Evolutionary conservation across 2,329 filamentous ascomycete genomes (phyloP), one percentile per base, ranked within the genome.

Genomic region (Botrytis fragariae): DNA sequence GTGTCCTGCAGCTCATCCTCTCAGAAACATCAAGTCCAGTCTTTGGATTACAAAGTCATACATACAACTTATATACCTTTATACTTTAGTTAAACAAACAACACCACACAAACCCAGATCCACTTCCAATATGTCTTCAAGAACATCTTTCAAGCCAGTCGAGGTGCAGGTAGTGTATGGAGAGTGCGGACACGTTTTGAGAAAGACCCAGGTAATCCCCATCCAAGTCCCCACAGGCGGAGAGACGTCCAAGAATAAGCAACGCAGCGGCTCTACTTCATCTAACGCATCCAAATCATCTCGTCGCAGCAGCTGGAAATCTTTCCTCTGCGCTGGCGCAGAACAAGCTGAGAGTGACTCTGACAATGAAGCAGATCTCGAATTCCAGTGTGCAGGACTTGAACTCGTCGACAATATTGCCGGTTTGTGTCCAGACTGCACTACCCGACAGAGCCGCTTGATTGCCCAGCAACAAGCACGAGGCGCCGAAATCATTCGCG

Each of bases 261-360:
- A 69, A 37, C 35, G 65, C n/a, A 57, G 14, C 48, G 54, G 29
- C 20, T 68, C 64, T 9, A 39, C 32, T 29, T 67, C 64, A 35
- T 67, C 32, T 10, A 54, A n/a, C 48, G 16, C 48, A 54, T 68
- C 48, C 1, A 25, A n/a, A 39, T 54, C 64, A 39, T 68, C 64
- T 32, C 64, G 64, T 39, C 64, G 64, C 64, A 68, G 12, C 65
- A 69, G 65, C 45, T 69, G 65, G 65, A 69, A 59, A 44, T 69
- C 65, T 25, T 32, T 69, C 65, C 48, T 69, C 18, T 69, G 65
- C 37, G 25, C 18, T 12, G 37, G 35, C 35, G 48, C 18, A 29
- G 48, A 42, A 16, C 65, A 69, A 69, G 5, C 4, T 42, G 65
- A 57, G n/a, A n/a, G n/a, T 35, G 64, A 68, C 22, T 69, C 65